Evolutionary conservation across 805 yeast genomes (phyloP), one percentile per base, ranked within the genome.

Genomic region (Lachancea dasiensis): DNA sequence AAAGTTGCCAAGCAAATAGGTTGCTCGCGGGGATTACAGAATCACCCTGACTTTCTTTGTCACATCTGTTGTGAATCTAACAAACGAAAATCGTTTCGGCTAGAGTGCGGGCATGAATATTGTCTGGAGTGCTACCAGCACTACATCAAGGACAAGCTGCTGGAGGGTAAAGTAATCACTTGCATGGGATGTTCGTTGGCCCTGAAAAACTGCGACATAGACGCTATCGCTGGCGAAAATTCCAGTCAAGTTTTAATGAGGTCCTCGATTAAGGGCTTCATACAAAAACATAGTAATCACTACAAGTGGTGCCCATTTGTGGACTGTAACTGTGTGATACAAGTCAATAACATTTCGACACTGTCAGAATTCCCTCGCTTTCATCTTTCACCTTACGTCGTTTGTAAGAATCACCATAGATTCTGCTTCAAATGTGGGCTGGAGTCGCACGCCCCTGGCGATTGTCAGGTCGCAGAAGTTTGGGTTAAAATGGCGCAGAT

Each of bases 251-350:
- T 52, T 37, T 45, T 63, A 9, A 49, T 65, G 46, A 49, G 54
- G 24, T 61, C 61, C 11, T 64, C 70, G 0, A 54, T 78, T 6
- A 72, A 65, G 40, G 57, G 67, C 19, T 79, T 69, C 50, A 72
- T 81, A n/a, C 72, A 72, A 11, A 67, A 71, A 32, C 70, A 73
- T 41, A 57, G 64, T 28, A 31, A 68, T 36, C 52, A 67, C 31
- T 77, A 70, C 49, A 74, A 72, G 47, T 80, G 86, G 82, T 89
- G 97, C 58, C 95, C 96, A 0, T 80, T 83, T 1, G 80, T 89
- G 0, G 95, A 83, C 53, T 84, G 96, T 56, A 67, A 70, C 29
- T 63, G 70, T 31, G 69, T 85, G 17, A 69, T 86, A 23, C 71
- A 69, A 43, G 53, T 69, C 25, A 46, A 49, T 10, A 63, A 60